Evolutionary conservation across 2,329 filamentous ascomycete species (phyloP), one percentile per base, ranked within the genome.

Genomic region (Colletotrichum cuscutae): DNA sequence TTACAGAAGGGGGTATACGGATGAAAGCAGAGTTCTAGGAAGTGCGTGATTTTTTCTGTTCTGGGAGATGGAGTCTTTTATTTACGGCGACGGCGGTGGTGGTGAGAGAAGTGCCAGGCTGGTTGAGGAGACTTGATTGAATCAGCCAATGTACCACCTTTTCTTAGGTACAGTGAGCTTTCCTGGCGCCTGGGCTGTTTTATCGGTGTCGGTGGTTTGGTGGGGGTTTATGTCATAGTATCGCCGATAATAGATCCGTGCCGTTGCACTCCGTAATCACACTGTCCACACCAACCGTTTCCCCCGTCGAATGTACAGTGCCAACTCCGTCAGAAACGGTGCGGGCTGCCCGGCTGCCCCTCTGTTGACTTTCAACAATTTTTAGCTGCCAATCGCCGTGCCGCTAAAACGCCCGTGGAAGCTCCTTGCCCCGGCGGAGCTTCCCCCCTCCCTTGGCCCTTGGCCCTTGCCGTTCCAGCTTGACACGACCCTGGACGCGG

Each of bases 11-110:
- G 28, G 24, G 4, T 35, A 35, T 37, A 24, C 64, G 42, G 22
- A 46, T 63, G 52, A 37, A 30, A 52, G 35, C 46, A 26, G 53
- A 65, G 61, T 54, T 63, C 54, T 62, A 62, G 74, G 60, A 37
- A 70, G 65, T 81, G 80, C 79, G 80, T 81, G 77, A 80, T 81
- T 80, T 74, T 64, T 32, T 19, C 53, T 26, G 32, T 35, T 35
- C 32, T 35, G 37, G 37, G 37, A 19, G 37, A 42, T 42, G 37
- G 37, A 42, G 37, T 19, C 15, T 65, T 72, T 71, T 71, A 68
- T 49, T 63, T 26, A 62, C 26, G n/a, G 62, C 46, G 69, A 63
- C 26, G n/a, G 62, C 46, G 69, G 67, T 67, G 64, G 75, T 77
- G 75, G 72, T 77, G 72, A 78, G 76, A 79, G 76, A 37, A 37